phyloP scores from a whole-genome alignment of 2,329 filamentous ascomycete genomes.

The Ramichloridium luteum region DNA sequence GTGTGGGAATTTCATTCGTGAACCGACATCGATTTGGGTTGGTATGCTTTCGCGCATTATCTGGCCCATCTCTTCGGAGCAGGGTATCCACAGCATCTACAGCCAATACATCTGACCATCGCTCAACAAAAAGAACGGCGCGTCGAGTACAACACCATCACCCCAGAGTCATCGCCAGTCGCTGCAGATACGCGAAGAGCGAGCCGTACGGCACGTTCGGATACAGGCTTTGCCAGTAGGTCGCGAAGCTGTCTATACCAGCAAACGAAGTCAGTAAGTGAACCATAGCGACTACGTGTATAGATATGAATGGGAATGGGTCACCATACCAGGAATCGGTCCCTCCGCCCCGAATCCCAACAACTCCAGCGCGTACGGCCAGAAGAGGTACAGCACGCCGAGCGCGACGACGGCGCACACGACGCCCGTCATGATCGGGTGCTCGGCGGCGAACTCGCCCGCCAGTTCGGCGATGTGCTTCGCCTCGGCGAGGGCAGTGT shows the following conservation, averaged over 20 bases:
- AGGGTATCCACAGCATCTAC: too few relatives aligned
- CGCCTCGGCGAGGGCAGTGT: slow-evolving; percentile 1
- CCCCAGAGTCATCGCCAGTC: slow-evolving; percentile 1
- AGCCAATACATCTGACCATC: too few relatives aligned
- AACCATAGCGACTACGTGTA: too few relatives aligned
- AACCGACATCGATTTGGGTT: too few relatives aligned
- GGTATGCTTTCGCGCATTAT: too few relatives aligned
- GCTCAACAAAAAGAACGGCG: too few relatives aligned
- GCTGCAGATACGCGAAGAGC: slow-evolving; percentile 1
- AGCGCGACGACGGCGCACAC: slow-evolving; percentile 1
- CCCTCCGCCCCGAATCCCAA: background rate
- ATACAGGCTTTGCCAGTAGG: background rate
- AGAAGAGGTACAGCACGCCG: slow-evolving; percentile 1
- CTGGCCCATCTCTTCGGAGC: too few relatives aligned
- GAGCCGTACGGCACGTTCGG: slow-evolving; percentile 1
- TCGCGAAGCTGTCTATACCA: background rate
- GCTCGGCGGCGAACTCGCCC: slow-evolving; percentile 1
- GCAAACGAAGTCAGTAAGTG: background rate
- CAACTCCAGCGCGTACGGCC: background rate
- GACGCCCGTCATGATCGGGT: background rate
- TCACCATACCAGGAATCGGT: background rate
- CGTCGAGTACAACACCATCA: too few relatives aligned
- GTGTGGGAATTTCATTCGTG: too few relatives aligned
- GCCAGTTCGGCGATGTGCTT: background rate
- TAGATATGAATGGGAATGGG: too few relatives aligned